A percentile compares a stretch with the other conserved stretches of the same genome.
phyloP scores from a whole-genome alignment of 108 stramenopile species.

The Conticribra weissflogii region DNA sequence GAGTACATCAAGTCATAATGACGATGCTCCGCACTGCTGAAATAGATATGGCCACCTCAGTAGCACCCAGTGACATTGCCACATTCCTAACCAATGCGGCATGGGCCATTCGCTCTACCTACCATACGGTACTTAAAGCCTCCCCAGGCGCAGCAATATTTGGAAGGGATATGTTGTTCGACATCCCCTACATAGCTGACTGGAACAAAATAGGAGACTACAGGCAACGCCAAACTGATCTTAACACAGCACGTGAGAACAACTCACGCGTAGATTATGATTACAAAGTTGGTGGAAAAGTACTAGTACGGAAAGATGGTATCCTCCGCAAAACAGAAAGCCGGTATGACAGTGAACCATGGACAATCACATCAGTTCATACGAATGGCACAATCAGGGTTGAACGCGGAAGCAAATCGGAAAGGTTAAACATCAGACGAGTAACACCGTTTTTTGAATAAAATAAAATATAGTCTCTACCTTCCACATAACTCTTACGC shows the following conservation, averaged over 20 bases:
- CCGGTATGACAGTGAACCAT: conserved; percentile 1
- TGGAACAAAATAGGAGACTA: background rate
- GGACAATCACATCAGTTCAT: conserved; percentile 20
- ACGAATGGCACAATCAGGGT: conserved; percentile 35
- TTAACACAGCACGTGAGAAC: too few species aligned
- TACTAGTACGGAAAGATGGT: background rate
- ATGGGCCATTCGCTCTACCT: conserved; percentile 22
- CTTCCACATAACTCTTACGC: too few species aligned
- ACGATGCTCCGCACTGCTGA: conserved; percentile 22
- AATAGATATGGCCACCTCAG: background rate
- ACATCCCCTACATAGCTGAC: conserved; percentile 5
- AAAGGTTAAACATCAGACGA: conserved; percentile 30
- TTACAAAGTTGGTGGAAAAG: background rate
- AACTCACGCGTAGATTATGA: too few species aligned
- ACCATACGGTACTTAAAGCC: background rate
- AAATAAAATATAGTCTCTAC: too few species aligned
- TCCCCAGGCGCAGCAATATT: conserved; percentile 45
- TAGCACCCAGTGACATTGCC: conserved; percentile 20
- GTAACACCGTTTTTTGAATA: conserved; percentile 25
- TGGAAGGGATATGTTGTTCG: conserved; percentile 47
- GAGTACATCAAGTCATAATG: conserved; percentile 46
- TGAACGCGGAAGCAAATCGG: conserved; percentile 14
- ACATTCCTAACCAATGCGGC: conserved; percentile 15
- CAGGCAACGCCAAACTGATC: too few species aligned
- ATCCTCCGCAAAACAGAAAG: background rate